phyloP scores from a whole-genome alignment of 805 yeast genomes.

The Phaffomyces antillensis region DNA sequence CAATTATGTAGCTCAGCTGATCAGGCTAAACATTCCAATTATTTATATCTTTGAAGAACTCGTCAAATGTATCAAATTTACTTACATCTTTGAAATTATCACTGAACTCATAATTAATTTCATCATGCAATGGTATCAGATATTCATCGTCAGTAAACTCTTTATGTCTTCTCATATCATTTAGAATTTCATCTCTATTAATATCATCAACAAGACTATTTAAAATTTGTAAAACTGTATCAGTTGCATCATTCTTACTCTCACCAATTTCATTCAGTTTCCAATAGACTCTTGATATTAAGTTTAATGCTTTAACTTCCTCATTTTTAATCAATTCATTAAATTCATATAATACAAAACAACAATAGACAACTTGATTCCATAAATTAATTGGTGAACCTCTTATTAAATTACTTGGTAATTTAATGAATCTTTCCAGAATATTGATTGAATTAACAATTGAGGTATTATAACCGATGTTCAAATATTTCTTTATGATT shows the following conservation, averaged over 20 bases:
- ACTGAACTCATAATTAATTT: slow-evolving; percentile 19
- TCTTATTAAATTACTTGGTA: slow-evolving; percentile 40
- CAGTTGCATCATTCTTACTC: slow-evolving; percentile 50
- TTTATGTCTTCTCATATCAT: slow-evolving; percentile 9
- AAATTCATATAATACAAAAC: slow-evolving; percentile 44
- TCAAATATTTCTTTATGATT: slow-evolving; percentile 19
- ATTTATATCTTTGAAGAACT: slow-evolving; percentile 43
- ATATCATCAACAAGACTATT: slow-evolving; percentile 34
- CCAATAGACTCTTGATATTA: slow-evolving; percentile 51
- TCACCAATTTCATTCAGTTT: slow-evolving; percentile 51
- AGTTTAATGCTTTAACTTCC: slow-evolving; percentile 30
- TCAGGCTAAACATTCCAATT: background rate
- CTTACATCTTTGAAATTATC: slow-evolving; percentile 11
- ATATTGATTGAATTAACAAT: slow-evolving; percentile 39
- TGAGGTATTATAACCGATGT: slow-evolving; percentile 32
- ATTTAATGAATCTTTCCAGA: slow-evolving; percentile 34
- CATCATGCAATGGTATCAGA: slow-evolving; percentile 22
- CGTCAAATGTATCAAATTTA: slow-evolving; percentile 42
- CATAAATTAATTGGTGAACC: slow-evolving; percentile 50
- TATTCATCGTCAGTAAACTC: background rate
- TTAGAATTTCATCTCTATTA: background rate
- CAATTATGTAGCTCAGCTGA: background rate
- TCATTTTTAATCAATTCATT: slow-evolving; percentile 28
- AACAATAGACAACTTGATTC: slow-evolving; percentile 48
- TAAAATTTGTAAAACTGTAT: slow-evolving; percentile 50